Evolutionary conservation across 2,329 filamentous ascomycete species (phyloP), one percentile per base, ranked within the genome.

Genomic region (Fusarium haematococcum): DNA sequence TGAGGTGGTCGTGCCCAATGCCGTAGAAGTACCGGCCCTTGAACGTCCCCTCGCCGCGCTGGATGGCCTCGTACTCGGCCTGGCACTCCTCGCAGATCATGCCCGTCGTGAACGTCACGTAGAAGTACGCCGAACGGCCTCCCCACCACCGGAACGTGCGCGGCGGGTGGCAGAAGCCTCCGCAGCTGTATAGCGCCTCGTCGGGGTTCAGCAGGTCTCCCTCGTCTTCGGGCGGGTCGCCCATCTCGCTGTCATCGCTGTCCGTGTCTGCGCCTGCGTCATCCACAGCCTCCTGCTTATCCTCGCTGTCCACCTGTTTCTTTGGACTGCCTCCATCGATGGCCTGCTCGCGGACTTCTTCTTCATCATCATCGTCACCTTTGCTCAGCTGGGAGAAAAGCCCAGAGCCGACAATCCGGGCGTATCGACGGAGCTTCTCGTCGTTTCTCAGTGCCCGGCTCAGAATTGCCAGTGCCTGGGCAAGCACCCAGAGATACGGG

Each of bases 81-180:
- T 71, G 57, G 0, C 67, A 71, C 2, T 67, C 50, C 8, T 67
- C 35, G 1, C 67, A 71, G 4, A 70, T 48, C 1, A 71, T 13
- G 0, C 57, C 41, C 11, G 30, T 18, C 1, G 43, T 16, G 2
- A 50, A 62, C 0, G 20, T 35, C 14, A 39, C 4, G 18, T 66
- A 71, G 0, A 67, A 6, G 3, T 67, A 63, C 0, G 50, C 30
- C 10, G 50, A 52, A 1, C 43, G 35, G 3, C 18, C 35, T 1
- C 57, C 67, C 41, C 41, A 71, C 33, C 62, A 62, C 0, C 23
- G 6, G 6, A 35, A 70, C 1, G 1, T 1, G 1, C 57, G 62
- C 0, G 2, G 0, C 2, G 62, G 67, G 9, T 45, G 10, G 8
- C 68, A 70, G 33, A 66, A 69, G 5, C 62, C 68, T 0, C 43